Evolutionary conservation across 768 basidiomycete genomes (phyloP).

Genomic region (Cyathus striatus): DNA sequence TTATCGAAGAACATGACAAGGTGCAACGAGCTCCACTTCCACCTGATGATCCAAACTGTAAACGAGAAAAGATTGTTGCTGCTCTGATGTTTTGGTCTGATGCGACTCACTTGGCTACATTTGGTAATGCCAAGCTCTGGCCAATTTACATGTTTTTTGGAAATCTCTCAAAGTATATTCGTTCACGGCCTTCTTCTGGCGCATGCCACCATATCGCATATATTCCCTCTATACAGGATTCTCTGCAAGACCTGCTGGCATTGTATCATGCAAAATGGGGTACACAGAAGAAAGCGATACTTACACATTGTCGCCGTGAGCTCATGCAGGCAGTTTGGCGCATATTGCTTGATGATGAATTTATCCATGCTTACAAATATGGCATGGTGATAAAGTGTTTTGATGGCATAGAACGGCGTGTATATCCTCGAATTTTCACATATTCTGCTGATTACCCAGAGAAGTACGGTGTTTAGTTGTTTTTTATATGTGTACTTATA

Average conservation of each 20-base stretch:
- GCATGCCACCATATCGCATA: slow-evolving; percentile 35
- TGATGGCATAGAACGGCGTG: slow-evolving; percentile 21
- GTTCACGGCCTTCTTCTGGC: slow-evolving; percentile 17
- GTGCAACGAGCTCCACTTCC: no score
- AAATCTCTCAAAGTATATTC: slow-evolving; percentile 33
- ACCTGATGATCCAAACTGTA: slow-evolving; percentile 6
- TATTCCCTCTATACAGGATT: no score
- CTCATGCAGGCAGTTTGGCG: slow-evolving; percentile 28
- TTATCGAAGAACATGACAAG: no score
- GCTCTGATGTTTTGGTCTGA: slow-evolving; percentile 14
- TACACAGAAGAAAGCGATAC: slow-evolving; percentile 17
- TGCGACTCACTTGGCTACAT: slow-evolving; percentile 13
- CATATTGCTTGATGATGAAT: slow-evolving; percentile 24
- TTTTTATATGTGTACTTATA: not conserved
- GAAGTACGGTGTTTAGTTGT: slow-evolving; percentile 20
- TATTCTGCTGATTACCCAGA: slow-evolving; percentile 36
- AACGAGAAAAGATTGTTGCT: slow-evolving; percentile 10
- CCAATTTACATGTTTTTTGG: slow-evolving; percentile 35
- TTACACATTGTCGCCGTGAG: slow-evolving; percentile 25
- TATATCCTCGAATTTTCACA: slow-evolving; percentile 28
- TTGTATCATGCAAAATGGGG: no score
- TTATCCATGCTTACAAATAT: slow-evolving; percentile 22
- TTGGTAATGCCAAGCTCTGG: slow-evolving; percentile 30
- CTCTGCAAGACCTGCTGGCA: no score
- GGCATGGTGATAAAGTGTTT: slow-evolving; percentile 25